phyloP scores from a whole-genome alignment of 2,329 filamentous ascomycete genomes.

The Penicillium hordei region DNA sequence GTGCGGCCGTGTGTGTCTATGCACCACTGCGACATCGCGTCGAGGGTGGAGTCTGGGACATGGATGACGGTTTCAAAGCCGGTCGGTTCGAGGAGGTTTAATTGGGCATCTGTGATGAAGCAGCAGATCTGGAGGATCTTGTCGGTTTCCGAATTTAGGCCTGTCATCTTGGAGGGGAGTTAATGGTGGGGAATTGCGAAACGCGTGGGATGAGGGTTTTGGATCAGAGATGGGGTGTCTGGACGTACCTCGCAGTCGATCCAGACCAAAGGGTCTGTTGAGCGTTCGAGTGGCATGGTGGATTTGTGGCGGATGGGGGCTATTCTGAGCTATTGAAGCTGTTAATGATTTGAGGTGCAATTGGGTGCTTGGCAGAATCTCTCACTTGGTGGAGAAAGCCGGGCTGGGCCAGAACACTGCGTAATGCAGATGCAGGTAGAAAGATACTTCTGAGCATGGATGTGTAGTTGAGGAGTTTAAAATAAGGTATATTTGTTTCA shows the following conservation, averaged over 20 bases:
- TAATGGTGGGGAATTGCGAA: background rate
- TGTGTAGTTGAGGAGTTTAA: background rate
- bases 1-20: slow-evolving; percentile 72
- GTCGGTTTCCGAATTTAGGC: slow-evolving; percentile 73
- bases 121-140: slow-evolving; percentile 90
- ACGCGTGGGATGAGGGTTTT: background rate
- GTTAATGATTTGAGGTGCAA: slow-evolving; percentile 9
- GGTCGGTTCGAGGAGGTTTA: slow-evolving; percentile 70
- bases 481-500: background rate
- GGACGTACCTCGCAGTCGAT: slow-evolving; percentile 69
- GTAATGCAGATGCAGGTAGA: background rate
- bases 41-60: slow-evolving; percentile 67
- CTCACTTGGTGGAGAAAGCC: slow-evolving; percentile 27
- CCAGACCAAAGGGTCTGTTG: slow-evolving; percentile 73
- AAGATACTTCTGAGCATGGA: slow-evolving; percentile 5
- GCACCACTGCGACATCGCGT: slow-evolving; percentile 88
- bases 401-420: slow-evolving; percentile 17
- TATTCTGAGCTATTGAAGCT: slow-evolving; percentile 10
- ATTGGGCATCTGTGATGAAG: slow-evolving; percentile 78
- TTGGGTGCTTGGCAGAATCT: slow-evolving; percentile 13
- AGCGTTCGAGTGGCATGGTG: slow-evolving; percentile 48
- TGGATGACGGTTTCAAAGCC: slow-evolving; percentile 82
- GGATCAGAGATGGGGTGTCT: background rate
- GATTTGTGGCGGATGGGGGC: background rate
- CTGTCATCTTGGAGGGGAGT: slow-evolving; percentile 78